Evolutionary conservation across 129 eudicot genomes (phyloP).

Genomic region (Oenanthe sinensis): DNA sequence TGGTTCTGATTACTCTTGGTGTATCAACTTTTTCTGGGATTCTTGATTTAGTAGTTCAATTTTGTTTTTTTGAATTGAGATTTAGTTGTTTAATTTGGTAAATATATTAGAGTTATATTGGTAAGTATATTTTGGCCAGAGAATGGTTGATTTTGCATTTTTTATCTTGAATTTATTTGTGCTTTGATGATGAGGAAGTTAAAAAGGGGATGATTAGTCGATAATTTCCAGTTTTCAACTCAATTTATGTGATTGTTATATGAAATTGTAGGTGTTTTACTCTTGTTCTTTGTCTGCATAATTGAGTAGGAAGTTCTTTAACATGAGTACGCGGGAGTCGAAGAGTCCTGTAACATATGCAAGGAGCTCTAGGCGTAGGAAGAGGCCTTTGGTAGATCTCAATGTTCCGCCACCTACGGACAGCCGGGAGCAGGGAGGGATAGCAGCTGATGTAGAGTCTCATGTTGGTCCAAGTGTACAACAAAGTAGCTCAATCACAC

Average conservation of each 20-base stretch:
- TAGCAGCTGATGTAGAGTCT: slow-evolving; percentile 18
- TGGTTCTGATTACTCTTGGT: not conserved
- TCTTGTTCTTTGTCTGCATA: not conserved
- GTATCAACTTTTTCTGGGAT: not conserved
- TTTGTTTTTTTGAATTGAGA: not conserved
- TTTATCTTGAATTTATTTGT: not conserved
- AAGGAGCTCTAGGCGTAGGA: slow-evolving; percentile 19
- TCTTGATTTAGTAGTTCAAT: not conserved
- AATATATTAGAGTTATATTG: too few species aligned
- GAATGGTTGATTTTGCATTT: not conserved
- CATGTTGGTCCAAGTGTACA: slow-evolving; percentile 27
- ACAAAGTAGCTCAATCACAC: slow-evolving; percentile 20
- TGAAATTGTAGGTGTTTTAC: not conserved
- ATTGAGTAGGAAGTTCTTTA: slow-evolving; percentile 8
- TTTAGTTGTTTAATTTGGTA: not conserved
- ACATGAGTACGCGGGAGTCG: slow-evolving; percentile 45
- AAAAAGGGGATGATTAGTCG: not conserved
- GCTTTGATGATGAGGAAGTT: not conserved
- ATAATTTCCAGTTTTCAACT: not conserved
- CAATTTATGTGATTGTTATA: not conserved
- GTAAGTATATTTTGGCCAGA: not conserved
- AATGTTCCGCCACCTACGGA: slow-evolving; percentile 56
- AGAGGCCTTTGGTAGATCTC: slow-evolving; percentile 40
- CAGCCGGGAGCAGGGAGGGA: slow-evolving; percentile 32
- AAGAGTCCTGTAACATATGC: slow-evolving; percentile 28